Evolutionary conservation across 2,329 filamentous ascomycete species (phyloP).

Genomic region (Aspergillus niger): DNA sequence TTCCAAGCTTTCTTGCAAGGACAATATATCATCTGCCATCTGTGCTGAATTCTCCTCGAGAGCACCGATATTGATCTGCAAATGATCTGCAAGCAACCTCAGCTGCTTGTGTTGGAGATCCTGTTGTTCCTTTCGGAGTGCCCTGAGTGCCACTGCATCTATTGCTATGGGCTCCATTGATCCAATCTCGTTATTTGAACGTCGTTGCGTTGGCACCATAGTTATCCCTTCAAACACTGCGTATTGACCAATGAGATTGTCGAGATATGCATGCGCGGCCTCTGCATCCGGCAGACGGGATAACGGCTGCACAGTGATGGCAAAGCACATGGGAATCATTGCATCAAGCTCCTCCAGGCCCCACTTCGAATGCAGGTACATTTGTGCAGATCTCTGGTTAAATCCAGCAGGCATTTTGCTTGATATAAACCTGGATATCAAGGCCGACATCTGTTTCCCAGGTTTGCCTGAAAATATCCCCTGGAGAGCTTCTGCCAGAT

Average conservation of each 20-base stretch:
- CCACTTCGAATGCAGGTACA: constrained; percentile 30
- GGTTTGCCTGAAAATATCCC: constrained; percentile 33
- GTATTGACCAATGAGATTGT: constrained; percentile 24
- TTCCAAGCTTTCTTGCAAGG: constrained; percentile 24
- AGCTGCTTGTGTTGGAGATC: constrained; percentile 14
- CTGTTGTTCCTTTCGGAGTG: constrained; percentile 6
- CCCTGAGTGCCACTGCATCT: constrained; percentile 4
- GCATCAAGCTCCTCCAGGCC: constrained; percentile 26
- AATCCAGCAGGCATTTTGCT: constrained; percentile 35
- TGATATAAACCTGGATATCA: constrained; percentile 34
- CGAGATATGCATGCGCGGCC: constrained; percentile 26
- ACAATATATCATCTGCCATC: not conserved
- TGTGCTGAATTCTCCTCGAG: not conserved
- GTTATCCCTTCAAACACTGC: constrained; percentile 15
- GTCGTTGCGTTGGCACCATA: constrained; percentile 1
- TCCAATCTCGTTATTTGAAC: not conserved
- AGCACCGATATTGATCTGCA: not conserved
- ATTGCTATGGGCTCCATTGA: not conserved
- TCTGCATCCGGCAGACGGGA: constrained; percentile 18
- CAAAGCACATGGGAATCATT: constrained; percentile 24
- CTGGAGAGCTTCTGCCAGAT: constrained; percentile 35
- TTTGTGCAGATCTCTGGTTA: constrained; percentile 20
- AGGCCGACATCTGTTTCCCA: constrained; percentile 31
- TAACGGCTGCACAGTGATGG: constrained; percentile 27
- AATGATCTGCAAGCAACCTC: constrained; percentile 11